Conservation (phyloP, 805 yeast genomes). For the Candida jianshihensis region DNA sequence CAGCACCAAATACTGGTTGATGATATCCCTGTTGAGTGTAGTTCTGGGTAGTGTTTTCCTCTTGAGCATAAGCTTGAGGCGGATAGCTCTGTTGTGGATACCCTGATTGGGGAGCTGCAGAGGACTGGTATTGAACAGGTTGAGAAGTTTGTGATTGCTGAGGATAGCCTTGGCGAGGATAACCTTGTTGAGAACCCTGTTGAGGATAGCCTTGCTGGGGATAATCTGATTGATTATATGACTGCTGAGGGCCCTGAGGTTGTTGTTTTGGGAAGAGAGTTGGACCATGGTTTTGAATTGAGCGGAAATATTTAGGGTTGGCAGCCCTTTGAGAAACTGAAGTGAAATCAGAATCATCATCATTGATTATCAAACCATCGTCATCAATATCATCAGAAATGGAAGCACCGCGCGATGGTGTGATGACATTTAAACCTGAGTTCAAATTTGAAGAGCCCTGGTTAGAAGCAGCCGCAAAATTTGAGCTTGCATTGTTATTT, state of each 20-base stretch:
- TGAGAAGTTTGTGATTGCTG: background rate
- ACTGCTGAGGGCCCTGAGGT: conserved; percentile 7
- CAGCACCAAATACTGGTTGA: background rate
- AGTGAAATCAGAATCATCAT: conserved; percentile 56
- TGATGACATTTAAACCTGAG: conserved; percentile 3
- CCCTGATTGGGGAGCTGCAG: too few species aligned
- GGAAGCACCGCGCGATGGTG: conserved; percentile 6
- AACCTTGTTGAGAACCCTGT: too few species aligned
- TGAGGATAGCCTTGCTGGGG: too few species aligned
- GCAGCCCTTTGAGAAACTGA: conserved; percentile 73
- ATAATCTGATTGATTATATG: too few species aligned
- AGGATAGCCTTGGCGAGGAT: too few species aligned
- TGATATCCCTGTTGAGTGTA: background rate
- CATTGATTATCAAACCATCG: conserved; percentile 17
- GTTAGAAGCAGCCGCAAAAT: too few species aligned
- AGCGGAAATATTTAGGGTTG: conserved; percentile 47
- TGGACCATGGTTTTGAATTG: conserved; percentile 23
- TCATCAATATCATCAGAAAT: conserved; percentile 11
- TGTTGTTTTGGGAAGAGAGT: conserved; percentile 17
- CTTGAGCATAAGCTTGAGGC: background rate
- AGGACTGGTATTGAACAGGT: too few species aligned
- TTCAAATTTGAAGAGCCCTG: background rate
- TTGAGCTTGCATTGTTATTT: too few species aligned
- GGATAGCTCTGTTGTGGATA: too few species aligned
- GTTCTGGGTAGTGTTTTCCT: background rate